These are phyloP conservation scores for Eragrostis tef DNA, from an alignment of 202 grass and related monocot species.

Conservation along the genomic window DNA sequence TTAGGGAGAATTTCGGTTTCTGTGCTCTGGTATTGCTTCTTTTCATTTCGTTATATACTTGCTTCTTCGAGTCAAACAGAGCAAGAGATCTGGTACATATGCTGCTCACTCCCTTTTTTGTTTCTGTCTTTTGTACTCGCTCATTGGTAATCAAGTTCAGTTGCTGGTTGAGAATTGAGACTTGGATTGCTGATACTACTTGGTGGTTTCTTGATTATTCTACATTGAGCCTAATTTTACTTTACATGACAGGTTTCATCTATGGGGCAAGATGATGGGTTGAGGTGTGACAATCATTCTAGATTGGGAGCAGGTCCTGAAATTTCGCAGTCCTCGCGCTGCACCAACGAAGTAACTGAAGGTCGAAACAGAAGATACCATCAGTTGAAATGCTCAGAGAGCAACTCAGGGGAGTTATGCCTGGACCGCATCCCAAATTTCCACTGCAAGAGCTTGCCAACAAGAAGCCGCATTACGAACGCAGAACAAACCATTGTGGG, in stretches of 20 bases:
- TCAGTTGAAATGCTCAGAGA: slow-evolving; percentile 62
- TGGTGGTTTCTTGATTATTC: not conserved
- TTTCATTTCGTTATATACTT: slow-evolving; percentile 3
- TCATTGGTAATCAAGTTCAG: not conserved
- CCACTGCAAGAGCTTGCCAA: slow-evolving; percentile 82
- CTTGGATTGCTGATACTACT: not conserved
- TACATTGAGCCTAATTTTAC: not conserved
- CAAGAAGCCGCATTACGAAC: slow-evolving; percentile 35
- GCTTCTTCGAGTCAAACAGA: slow-evolving; percentile 17
- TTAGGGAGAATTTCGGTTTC: slow-evolving; percentile 9
- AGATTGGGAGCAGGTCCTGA: not conserved
- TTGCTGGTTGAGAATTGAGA: not conserved
- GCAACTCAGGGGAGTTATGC: slow-evolving; percentile 40
- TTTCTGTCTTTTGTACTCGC: not conserved
- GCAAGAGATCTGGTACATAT: slow-evolving; percentile 19
- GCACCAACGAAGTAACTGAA: slow-evolving; percentile 27
- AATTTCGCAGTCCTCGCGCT: slow-evolving; percentile 37
- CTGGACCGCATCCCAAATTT: slow-evolving; percentile 61
- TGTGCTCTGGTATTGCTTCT: slow-evolving; percentile 6
- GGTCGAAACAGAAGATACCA: slow-evolving; percentile 45
- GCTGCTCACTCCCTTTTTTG: not conserved
- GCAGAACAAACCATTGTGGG: slow-evolving; percentile 38
- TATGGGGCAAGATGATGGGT: slow-evolving; percentile 69
- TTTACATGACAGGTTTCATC: slow-evolving; percentile 46
- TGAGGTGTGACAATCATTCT: slow-evolving; percentile 25